Base-by-base conservation (phyloP, 116 monocot species). In the Cymodocea nodosa region DNA sequence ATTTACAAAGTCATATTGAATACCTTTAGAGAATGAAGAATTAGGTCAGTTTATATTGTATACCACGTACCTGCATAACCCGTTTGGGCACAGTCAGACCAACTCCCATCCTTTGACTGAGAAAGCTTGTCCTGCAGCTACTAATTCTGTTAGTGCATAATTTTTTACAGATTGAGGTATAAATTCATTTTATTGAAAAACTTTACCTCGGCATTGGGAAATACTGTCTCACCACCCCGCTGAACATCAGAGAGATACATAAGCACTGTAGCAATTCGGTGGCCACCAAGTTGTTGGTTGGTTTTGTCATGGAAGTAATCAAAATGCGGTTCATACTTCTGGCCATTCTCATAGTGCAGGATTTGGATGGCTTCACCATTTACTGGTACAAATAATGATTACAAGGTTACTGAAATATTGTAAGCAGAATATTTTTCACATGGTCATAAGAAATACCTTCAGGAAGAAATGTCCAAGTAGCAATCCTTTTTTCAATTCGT, bases 191-290 rank as follows among this genome's bases (percentile, higher is more conserved):
- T 15, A 62, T 11, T 4, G 0, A 0, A 62, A 61, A 5, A 17
- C 5, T 60, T 40, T 74, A 88, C 91, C 87, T 87, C 73, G 35
- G 95, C 64, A 68, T 85, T 76, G 48, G 97, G 97, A 58, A 97
- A 97, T 57, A 91, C 63, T 4, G 97, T 97, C 71, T 97, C 91
- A 54, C 91, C 91, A 40, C 84, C 89, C 56, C 69, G 79, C 66
- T 68, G 35, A 65, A 84, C 81, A 75, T 84, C 34, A 56, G 89
- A 89, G 11, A 89, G 70, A 62, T 89, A 89, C 89, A 89, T 80
- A 24, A 89, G 75, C 16, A 89, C 84, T 23, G 89, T 89, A 17
- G 82, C 84, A 40, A 82, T 15, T n/a, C 89, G 64, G 36, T 89
- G 82, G 2, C 89, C 89, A 7, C 89, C 84, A 56, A 75, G 71